Base-by-base conservation (phyloP, 345 rosid species). In the Kernera saxatilis region DNA sequence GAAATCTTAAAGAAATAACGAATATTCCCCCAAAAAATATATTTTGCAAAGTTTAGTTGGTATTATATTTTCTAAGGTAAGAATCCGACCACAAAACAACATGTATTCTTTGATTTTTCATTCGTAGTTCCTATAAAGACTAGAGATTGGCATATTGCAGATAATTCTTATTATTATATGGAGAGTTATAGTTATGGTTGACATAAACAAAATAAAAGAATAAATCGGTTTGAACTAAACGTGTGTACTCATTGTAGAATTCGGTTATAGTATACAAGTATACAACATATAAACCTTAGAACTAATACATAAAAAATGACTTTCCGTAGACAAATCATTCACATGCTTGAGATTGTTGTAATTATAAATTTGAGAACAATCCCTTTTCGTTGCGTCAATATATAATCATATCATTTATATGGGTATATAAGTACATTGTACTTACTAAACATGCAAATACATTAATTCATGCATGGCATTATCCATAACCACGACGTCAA, bases 401-500 rank as follows among this genome's bases (percentile, higher is more conserved):
- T 33, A 57, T 14, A 25, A 36, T n/a, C n/a, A n/a, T 36, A 18
- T 30, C 3, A 19, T 41, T 6, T n/a, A 4, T 22, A 21, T 9
- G 37, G 30, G 23, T 46, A 19, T 60, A 37, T 71, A 13, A 3
- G 5, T n/a, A 52, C 70, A 55, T 55, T 55, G 77, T 55, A 73
- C 58, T 64, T 53, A 44, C 15, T 18, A 72, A 44, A 54, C 50
- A 64, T 54, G 50, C 77, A 65, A 19, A 46, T 46, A 65, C 3
- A 64, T 57, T 50, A n/a, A 50, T 51, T 41, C 17, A 67, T 60
- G 73, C 73, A 60, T 74, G 55, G 49, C 45, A 50, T 50, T 41
- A 67, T 60, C 55, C 50, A 67, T 40, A 58, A 67, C 50, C 72
- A 74, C 73, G 73, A 58, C 40, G 39, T 41, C 26, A 13, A 40